Evolutionary conservation across 1,284 basidiomycete genomes (phyloP).

Genomic region (Takashimella koratensis): DNA sequence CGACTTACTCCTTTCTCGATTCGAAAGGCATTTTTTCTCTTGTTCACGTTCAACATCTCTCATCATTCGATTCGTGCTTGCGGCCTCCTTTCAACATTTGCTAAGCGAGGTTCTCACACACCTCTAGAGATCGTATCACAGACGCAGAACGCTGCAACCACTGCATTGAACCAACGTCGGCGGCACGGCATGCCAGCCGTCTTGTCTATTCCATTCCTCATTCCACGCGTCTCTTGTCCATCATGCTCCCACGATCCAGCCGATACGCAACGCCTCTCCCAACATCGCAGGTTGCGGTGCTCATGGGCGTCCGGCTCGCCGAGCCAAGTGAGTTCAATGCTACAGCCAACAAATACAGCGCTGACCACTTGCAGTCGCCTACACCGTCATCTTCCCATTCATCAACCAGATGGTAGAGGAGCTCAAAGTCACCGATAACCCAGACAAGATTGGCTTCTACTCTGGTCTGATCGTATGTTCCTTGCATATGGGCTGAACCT

Average conservation of each 20-base stretch:
- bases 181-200: neutral
- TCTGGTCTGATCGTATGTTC: slow-evolving; percentile 39
- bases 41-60: too few relatives aligned
- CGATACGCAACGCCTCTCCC: slow-evolving; percentile 25
- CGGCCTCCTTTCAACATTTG: too few relatives aligned
- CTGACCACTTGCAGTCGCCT: slow-evolving; percentile 22
- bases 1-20: too few relatives aligned
- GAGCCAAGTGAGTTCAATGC: slow-evolving; percentile 30
- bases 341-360: neutral
- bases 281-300: slow-evolving; percentile 29
- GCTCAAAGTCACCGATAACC: slow-evolving; percentile 47
- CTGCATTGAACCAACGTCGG: too few relatives aligned
- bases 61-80: too few relatives aligned
- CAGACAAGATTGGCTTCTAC: slow-evolving; percentile 47
- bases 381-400: slow-evolving; percentile 53
- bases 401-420: slow-evolving; percentile 51
- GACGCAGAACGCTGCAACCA: too few relatives aligned
- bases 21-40: too few relatives aligned
- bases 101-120: too few relatives aligned
- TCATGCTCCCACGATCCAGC: neutral
- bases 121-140: too few relatives aligned
- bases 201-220: too few relatives aligned
- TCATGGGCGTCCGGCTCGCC: slow-evolving; percentile 39
- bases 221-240: too few relatives aligned
- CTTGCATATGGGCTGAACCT: neutral